Evolutionary conservation across 2,329 filamentous ascomycete genomes (phyloP).

Genomic region (Anisogramma anomala): DNA sequence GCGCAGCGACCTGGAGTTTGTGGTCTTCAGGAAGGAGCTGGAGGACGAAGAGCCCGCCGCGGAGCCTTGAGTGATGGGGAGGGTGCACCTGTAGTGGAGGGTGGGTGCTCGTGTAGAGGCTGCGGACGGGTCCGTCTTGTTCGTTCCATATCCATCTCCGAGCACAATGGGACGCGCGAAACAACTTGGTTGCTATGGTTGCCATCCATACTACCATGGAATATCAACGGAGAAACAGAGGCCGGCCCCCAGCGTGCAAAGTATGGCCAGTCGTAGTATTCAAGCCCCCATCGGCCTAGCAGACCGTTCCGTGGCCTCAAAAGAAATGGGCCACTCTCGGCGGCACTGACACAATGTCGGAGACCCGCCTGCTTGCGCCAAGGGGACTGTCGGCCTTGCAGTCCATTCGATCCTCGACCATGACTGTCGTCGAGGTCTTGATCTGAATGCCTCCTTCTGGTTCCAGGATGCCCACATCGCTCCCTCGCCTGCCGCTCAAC

Average conservation of each 20-base stretch:
- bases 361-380: background rate
- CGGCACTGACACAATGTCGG: conserved; percentile 1
- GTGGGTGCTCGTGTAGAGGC: too few relatives aligned
- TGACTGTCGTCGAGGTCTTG: background rate
- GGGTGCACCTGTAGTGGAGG: background rate
- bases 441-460: background rate
- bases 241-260: background rate
- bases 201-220: too few relatives aligned
- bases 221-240: too few relatives aligned
- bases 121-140: too few relatives aligned
- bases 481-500: background rate
- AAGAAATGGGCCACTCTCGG: conserved; percentile 5
- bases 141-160: too few relatives aligned
- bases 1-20: conserved; percentile 24
- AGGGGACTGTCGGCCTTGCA: background rate
- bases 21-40: conserved; percentile 26
- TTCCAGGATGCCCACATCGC: background rate
- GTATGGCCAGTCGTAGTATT: background rate
- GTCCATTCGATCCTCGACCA: background rate
- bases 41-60: background rate
- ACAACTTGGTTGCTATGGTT: too few relatives aligned
- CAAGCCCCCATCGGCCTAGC: too few relatives aligned
- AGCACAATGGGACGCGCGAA: too few relatives aligned
- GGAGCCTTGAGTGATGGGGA: background rate
- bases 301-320: background rate